Evolutionary conservation across 2,329 filamentous ascomycete species (phyloP).

Genomic region (Aspergillus sp.): DNA sequence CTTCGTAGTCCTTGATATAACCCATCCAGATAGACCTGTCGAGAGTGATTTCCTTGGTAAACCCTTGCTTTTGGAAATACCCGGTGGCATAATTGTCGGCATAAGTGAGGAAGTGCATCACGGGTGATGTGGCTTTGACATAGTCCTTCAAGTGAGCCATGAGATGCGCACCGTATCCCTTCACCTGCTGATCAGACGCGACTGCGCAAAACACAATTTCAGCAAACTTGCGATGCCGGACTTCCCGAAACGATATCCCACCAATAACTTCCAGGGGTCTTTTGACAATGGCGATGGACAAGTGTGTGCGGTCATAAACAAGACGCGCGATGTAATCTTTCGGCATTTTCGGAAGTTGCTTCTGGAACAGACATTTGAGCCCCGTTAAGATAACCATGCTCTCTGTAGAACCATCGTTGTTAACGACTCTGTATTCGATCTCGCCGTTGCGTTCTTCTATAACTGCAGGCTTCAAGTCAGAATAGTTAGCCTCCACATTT

Average conservation of each 20-base stretch:
- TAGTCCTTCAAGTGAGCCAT: constrained; percentile 61
- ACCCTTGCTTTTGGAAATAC: constrained; percentile 99
- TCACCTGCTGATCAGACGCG: constrained; percentile 64
- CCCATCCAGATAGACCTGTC: constrained; percentile 95
- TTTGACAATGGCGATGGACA: constrained; percentile 97
- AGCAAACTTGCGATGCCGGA: constrained; percentile 86
- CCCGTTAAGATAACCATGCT: constrained; percentile 93
- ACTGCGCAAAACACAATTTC: constrained; percentile 99
- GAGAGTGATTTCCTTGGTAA: constrained; percentile 96
- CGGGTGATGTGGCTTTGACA: constrained; percentile 91
- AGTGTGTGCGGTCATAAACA: constrained; percentile 93
- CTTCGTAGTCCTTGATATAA: constrained; percentile 99
- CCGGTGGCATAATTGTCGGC: constrained; percentile 98
- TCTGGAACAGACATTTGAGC: constrained; percentile 96
- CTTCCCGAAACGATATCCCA: constrained; percentile 94
- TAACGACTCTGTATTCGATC: constrained; percentile 96
- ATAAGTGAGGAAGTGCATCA: constrained; percentile 98
- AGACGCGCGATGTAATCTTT: constrained; percentile 98
- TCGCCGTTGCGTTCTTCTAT: constrained; percentile 90
- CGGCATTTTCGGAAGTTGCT: constrained; percentile 98
- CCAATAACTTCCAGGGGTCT: constrained; percentile 87
- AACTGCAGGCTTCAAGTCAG: constrained; percentile 67
- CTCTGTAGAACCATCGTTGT: constrained; percentile 86
- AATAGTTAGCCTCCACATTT: background rate
- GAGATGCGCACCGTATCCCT: background rate